Evolutionary conservation across 768 basidiomycete species (phyloP).

Genomic region (Lyophyllum shimeji): DNA sequence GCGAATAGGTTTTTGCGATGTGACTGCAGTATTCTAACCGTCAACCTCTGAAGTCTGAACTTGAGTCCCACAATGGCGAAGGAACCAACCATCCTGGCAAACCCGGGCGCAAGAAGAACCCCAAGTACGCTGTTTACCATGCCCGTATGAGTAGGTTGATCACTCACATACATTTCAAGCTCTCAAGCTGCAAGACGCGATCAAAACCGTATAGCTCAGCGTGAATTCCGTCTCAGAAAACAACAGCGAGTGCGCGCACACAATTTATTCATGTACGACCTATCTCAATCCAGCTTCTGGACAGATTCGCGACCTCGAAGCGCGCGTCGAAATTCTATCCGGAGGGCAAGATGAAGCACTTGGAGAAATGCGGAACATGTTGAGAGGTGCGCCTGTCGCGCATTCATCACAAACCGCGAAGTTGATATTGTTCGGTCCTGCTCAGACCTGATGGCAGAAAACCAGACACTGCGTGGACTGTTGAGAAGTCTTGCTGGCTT

Average conservation of each 20-base stretch:
- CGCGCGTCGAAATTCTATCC: conserved; percentile 91
- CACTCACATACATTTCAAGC: conserved; percentile 36
- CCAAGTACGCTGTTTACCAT: conserved; percentile 56
- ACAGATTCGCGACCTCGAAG: conserved; percentile 94
- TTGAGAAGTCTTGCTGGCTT: conserved; percentile 75
- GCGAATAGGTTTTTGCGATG: conserved; percentile 11
- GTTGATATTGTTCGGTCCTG: neutral
- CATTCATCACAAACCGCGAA: neutral
- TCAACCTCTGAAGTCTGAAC: conserved; percentile 51
- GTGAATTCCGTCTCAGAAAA: conserved; percentile 90
- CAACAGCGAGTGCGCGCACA: conserved; percentile 68
- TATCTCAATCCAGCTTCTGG: conserved; percentile 3
- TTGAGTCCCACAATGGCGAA: conserved; percentile 51
- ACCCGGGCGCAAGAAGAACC: conserved; percentile 87
- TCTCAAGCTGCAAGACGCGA: conserved; percentile 87
- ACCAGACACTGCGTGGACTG: conserved; percentile 78
- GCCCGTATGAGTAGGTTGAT: neutral
- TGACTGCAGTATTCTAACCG: neutral
- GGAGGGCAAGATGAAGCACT: conserved; percentile 90
- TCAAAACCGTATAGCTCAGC: conserved; percentile 90
- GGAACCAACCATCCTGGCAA: conserved; percentile 47
- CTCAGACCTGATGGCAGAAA: conserved; percentile 85
- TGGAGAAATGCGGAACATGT: conserved; percentile 76
- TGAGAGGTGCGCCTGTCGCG: conserved; percentile 54
- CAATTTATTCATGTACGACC: neutral